A percentile compares a stretch with the other conserved stretches of the same genome.
Conservation (phyloP, 2,329 filamentous ascomycete species). For the Exophiala viscosa region DNA sequence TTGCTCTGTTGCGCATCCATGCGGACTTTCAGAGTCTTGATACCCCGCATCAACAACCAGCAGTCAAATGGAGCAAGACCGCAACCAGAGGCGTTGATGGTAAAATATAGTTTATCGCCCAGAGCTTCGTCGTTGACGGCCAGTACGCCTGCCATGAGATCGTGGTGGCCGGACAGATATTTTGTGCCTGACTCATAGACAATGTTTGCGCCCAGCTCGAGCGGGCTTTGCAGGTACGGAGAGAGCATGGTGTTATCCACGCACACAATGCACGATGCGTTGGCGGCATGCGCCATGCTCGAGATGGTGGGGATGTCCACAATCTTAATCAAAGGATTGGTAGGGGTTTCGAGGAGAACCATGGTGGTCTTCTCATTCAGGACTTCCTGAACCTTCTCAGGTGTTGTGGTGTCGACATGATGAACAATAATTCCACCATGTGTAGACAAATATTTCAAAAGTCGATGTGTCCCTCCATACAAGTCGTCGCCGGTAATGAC, state of each 20-base stretch:
- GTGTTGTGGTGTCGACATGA: constrained; percentile 88
- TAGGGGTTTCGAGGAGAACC: constrained; percentile 93
- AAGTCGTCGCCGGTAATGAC: constrained; percentile 96
- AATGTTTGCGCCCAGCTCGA: constrained; percentile 91
- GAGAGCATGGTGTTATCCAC: constrained; percentile 99
- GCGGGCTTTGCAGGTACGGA: constrained; percentile 85
- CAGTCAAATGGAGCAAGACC: constrained; percentile 93
- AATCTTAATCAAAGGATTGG: constrained; percentile 97
- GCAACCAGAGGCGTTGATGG: constrained; percentile 94
- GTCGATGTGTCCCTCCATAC: constrained; percentile 90
- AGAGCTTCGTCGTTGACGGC: constrained; percentile 79
- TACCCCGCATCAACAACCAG: constrained; percentile 88
- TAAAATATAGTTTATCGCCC: constrained; percentile 89
- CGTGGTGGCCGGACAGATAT: constrained; percentile 95
- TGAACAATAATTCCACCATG: constrained; percentile 91
- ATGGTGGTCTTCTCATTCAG: constrained; percentile 82
- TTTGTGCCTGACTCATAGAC: constrained; percentile 98
- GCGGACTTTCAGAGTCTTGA: constrained; percentile 94
- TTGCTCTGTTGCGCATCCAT: constrained; percentile 99
- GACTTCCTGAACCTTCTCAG: constrained; percentile 65
- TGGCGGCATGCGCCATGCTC: constrained; percentile 69
- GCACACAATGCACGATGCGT: constrained; percentile 74
- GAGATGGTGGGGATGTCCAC: constrained; percentile 85
- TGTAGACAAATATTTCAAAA: constrained; percentile 85
- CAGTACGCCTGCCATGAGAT: constrained; percentile 97